Base-by-base conservation (phyloP, 805 yeast species). In the Zygoascus ofunaensis region DNA sequence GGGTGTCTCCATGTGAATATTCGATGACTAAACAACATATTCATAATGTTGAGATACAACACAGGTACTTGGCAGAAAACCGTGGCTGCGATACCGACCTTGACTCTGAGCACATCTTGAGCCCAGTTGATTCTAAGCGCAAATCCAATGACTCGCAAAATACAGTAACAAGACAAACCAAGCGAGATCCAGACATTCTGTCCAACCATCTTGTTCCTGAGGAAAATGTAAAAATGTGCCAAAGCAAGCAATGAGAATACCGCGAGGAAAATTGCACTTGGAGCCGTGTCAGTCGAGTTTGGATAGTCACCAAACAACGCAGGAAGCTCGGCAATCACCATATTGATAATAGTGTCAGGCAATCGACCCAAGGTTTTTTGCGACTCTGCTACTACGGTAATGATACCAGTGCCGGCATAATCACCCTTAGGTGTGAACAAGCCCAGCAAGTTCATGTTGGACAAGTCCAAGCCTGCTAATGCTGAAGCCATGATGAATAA, bases 1-100 rank as follows among this genome's bases (percentile, higher is more conserved):
- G 90, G 89, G 57, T 82, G 89, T 58, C 80, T 69, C 84, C 87
- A 80, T 4, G 86, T 79, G 61, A 80, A 80, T 19, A 82, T 65
- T 58, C 90, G 73, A 58, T 81, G 87, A 3, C 85, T 85, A 42
- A 82, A 62, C 19, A 80, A 72, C 59, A 80, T 67, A 56, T 79
- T 79, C 55, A 77, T 68, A 2, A 81, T 71, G 26, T 77, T 75
- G 37, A 82, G 57, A 22, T 77, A 56, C n/a, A 79, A 73, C 15
- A 77, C 70, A 3, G 87, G 78, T 7, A 79, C 63, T 50, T 77
- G 70, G 22, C 74, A 56, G 41, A 82, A 70, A 22, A 79, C 77
- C 37, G 71, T 74, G 2, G 77, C 69, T 2, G 81, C 70, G 40
- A 82, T 65, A 32, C 85, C 90, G 22, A 64, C 49, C 15, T 64